Evolutionary conservation across 2,329 filamentous ascomycete species (phyloP).

Genomic region (Penicillium sp.): DNA sequence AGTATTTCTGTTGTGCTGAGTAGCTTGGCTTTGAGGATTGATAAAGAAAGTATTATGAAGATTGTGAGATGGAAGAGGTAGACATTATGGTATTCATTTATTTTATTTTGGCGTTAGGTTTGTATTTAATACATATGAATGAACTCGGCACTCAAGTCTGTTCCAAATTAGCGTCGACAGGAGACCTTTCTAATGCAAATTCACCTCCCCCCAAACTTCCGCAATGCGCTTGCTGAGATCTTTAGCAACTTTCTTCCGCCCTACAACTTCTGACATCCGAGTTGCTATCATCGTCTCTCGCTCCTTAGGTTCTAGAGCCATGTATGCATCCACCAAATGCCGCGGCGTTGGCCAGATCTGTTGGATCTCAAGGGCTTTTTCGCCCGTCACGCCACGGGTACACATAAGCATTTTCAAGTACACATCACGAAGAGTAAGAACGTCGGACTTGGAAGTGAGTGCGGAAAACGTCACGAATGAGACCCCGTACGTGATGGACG

Average conservation of each 20-base stretch:
- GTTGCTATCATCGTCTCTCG: constrained; percentile 61
- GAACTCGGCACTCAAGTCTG: not conserved
- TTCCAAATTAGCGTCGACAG: not conserved
- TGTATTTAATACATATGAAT: not conserved
- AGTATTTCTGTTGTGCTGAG: constrained; percentile 85
- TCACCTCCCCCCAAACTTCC: constrained; percentile 62
- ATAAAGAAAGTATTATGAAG: constrained; percentile 25
- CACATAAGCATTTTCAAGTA: constrained; percentile 87
- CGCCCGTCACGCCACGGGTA: constrained; percentile 69
- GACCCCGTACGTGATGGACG: constrained; percentile 54
- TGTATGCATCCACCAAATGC: constrained; percentile 68
- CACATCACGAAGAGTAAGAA: constrained; percentile 69
- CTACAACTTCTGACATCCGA: constrained; percentile 57
- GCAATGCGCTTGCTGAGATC: constrained; percentile 66
- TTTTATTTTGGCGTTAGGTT: not conserved
- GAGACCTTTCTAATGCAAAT: constrained; percentile 10
- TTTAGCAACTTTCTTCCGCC: constrained; percentile 66
- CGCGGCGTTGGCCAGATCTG: constrained; percentile 72
- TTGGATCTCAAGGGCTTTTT: constrained; percentile 77
- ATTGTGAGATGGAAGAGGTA: constrained; percentile 15
- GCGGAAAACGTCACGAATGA: constrained; percentile 70
- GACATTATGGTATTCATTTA: not conserved
- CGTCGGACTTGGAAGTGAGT: constrained; percentile 71
- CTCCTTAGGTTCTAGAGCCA: constrained; percentile 52
- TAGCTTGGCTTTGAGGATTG: constrained; percentile 67